phyloP scores from a whole-genome alignment of 1,284 basidiomycete species.

The Cystobasidium pallidum region DNA sequence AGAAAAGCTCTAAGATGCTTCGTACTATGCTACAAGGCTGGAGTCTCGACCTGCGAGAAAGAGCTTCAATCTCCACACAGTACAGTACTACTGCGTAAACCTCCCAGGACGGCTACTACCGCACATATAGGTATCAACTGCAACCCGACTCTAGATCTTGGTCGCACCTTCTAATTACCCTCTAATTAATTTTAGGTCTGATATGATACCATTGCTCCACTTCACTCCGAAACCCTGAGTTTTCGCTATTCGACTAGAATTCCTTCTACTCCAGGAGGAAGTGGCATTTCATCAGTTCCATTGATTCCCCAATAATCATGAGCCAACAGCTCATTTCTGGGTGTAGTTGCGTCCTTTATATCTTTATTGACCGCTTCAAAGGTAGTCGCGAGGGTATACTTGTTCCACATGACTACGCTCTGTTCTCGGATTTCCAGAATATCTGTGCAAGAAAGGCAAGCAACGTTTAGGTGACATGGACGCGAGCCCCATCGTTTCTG shows the following conservation, averaged over 20 bases:
- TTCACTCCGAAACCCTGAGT: too few species aligned
- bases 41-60: not conserved
- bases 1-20: conserved; percentile 4
- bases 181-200: too few species aligned
- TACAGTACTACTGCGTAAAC: too few species aligned
- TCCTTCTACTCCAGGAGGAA: conserved; percentile 1
- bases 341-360: not conserved
- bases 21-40: conserved; percentile 3
- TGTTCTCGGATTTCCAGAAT: conserved; percentile 13
- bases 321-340: conserved; percentile 5
- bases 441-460: not conserved
- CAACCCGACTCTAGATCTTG: too few species aligned
- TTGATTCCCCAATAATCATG: conserved; percentile 25
- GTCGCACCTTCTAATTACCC: too few species aligned
- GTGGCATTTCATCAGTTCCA: conserved; percentile 7
- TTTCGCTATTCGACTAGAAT: not conserved
- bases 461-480: too few species aligned
- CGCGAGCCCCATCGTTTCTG: too few species aligned
- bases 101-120: too few species aligned
- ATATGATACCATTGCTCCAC: too few species aligned
- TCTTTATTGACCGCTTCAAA: conserved; percentile 9
- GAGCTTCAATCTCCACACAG: not conserved
- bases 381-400: conserved; percentile 10
- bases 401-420: conserved; percentile 25
- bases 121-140: too few species aligned